Conservation (phyloP, 2,329 filamentous ascomycete genomes). For the Fusarium bulbicola region DNA sequence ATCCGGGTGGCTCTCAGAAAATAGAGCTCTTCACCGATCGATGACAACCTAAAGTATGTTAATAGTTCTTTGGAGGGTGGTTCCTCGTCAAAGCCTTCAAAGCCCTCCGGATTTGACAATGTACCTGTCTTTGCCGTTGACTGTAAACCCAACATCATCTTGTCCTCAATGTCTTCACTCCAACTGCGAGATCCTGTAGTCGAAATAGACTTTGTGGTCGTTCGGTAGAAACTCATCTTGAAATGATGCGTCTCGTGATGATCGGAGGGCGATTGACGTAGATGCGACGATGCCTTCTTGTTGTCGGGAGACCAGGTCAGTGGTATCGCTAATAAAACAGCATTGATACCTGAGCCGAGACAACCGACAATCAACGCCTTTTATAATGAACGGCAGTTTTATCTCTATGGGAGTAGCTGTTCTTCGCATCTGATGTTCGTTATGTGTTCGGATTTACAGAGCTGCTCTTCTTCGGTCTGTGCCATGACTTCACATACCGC, state of each 20-base stretch:
- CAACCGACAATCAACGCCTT: background rate
- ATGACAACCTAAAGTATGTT: background rate
- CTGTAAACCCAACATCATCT: background rate
- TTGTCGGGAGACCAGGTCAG: no score
- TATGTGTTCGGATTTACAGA: background rate
- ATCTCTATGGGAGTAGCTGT: rapidly evolving
- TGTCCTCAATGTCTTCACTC: background rate
- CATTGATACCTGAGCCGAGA: rapidly evolving
- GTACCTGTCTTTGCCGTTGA: background rate
- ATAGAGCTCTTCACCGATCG: rapidly evolving
- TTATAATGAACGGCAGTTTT: background rate
- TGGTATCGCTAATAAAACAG: no score
- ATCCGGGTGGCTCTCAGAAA: rapidly evolving
- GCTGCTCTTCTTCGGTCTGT: background rate
- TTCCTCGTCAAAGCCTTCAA: rapidly evolving
- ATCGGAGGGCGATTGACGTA: background rate
- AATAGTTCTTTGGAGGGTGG: background rate
- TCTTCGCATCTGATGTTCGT: background rate
- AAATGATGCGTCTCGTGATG: no score
- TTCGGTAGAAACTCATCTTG: background rate
- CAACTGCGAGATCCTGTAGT: background rate
- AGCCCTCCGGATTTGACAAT: background rate
- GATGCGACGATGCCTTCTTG: no score
- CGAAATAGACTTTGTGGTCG: background rate
- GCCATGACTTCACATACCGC: background rate